phyloP scores from a whole-genome alignment of 2,329 filamentous ascomycete species.

The Emmonsiellopsis sp. region DNA sequence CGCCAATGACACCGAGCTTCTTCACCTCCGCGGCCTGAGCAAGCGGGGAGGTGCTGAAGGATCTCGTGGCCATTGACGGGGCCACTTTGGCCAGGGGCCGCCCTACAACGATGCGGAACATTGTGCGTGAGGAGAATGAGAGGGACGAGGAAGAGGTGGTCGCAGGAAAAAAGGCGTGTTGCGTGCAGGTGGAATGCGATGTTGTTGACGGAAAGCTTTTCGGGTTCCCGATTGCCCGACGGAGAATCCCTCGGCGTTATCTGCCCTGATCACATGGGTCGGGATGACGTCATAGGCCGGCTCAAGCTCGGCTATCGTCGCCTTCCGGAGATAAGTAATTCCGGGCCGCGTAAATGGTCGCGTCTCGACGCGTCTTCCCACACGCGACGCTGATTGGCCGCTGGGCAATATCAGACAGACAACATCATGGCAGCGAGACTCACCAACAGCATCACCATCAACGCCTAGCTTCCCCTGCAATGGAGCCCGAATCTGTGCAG shows the following conservation, averaged over 20 bases:
- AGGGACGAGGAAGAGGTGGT: background rate
- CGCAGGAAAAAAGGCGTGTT: background rate
- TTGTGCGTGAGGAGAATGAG: conserved; percentile 7
- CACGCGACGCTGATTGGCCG: conserved; percentile 12
- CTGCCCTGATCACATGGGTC: background rate
- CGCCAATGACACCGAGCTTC: conserved; percentile 81
- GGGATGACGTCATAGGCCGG: background rate
- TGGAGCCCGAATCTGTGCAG: conserved; percentile 34
- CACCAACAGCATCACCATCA: conserved; percentile 10
- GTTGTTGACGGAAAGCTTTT: background rate
- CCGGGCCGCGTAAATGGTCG: conserved; percentile 6
- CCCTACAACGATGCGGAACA: conserved; percentile 30
- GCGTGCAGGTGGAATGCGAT: background rate
- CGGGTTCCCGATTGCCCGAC: background rate
- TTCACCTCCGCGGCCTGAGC: conserved; percentile 63
- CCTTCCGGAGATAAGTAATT: background rate
- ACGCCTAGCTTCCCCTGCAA: conserved; percentile 18
- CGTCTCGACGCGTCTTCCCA: conserved; percentile 21
- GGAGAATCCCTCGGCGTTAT: background rate
- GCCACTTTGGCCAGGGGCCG: conserved; percentile 21
- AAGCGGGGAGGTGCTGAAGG: conserved; percentile 61
- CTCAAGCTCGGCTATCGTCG: background rate
- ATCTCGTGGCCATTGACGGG: conserved; percentile 35
- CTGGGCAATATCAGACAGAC: background rate
- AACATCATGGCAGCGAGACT: background rate